Evolutionary conservation across 768 basidiomycete species (phyloP).

Genomic region (Leccinum disarticulatum): DNA sequence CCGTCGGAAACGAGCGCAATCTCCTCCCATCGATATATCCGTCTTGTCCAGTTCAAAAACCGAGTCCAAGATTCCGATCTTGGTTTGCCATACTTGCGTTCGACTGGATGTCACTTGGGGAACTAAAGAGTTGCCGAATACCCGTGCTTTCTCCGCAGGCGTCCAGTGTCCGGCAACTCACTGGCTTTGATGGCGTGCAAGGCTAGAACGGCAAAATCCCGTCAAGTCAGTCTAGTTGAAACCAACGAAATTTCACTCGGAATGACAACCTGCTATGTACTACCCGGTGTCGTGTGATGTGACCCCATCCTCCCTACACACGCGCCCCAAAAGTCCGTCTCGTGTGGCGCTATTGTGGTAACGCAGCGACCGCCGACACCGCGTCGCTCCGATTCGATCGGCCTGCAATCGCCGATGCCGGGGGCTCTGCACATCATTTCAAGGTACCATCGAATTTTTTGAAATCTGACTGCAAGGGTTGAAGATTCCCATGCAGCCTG

Average conservation of each 20-base stretch:
- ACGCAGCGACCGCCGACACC: neutral
- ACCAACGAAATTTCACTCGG: neutral
- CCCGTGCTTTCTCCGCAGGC: no score
- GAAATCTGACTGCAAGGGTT: neutral
- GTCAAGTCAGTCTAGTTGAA: neutral
- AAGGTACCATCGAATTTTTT: neutral
- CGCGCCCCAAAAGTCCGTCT: neutral
- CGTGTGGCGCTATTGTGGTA: neutral
- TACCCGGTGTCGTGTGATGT: neutral
- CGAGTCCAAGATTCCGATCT: neutral
- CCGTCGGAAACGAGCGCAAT: neutral
- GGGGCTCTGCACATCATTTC: neutral
- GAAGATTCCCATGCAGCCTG: neutral
- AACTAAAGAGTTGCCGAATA: neutral
- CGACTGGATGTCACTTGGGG: neutral
- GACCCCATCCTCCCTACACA: neutral
- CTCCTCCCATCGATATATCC: neutral
- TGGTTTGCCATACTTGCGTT: neutral
- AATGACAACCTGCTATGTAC: neutral
- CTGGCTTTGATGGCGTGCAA: neutral
- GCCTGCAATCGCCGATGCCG: neutral
- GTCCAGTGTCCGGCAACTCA: slow-evolving; percentile 1
- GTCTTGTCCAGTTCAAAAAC: neutral
- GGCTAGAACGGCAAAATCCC: neutral
- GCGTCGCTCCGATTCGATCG: neutral